phyloP scores from a whole-genome alignment of 1,284 basidiomycete species.

The Ustanciosporium gigantosporum region DNA sequence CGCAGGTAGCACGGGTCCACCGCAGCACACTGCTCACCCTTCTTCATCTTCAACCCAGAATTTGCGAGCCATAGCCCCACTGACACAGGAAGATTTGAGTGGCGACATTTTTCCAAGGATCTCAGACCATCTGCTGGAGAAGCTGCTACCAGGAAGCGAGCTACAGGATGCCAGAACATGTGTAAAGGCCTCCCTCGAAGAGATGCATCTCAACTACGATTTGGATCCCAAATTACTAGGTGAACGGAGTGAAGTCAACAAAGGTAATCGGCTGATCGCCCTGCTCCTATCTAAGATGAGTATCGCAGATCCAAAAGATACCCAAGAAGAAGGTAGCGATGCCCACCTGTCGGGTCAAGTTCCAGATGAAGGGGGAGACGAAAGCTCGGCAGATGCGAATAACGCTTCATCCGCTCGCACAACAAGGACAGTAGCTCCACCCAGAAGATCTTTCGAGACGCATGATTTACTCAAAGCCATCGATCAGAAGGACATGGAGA shows the following conservation, averaged over 20 bases:
- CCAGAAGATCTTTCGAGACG: constrained; percentile 29
- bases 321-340: constrained; percentile 6
- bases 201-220: constrained; percentile 50
- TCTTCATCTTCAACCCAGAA: background rate
- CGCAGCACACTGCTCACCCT: background rate
- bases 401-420: background rate
- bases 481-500: constrained; percentile 53
- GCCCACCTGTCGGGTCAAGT: constrained; percentile 23
- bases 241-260: constrained; percentile 32
- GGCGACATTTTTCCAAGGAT: constrained; percentile 24
- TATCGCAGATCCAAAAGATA: background rate
- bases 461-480: constrained; percentile 58
- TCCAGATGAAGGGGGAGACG: constrained; percentile 1
- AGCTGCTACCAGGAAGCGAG: constrained; percentile 20
- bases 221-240: constrained; percentile 46
- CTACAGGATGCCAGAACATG: constrained; percentile 10
- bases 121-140: constrained; percentile 14
- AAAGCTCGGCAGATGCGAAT: background rate
- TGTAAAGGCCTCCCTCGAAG: constrained; percentile 36
- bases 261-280: constrained; percentile 37
- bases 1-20: background rate
- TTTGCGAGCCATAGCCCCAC: constrained; percentile 4
- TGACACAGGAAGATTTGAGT: constrained; percentile 10
- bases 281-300: constrained; percentile 27
- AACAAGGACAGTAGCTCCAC: background rate